A percentile compares a stretch with the other conserved stretches of the same genome.
Conservation (phyloP, 305 asterid species). For the Nicotiana rustica region DNA sequence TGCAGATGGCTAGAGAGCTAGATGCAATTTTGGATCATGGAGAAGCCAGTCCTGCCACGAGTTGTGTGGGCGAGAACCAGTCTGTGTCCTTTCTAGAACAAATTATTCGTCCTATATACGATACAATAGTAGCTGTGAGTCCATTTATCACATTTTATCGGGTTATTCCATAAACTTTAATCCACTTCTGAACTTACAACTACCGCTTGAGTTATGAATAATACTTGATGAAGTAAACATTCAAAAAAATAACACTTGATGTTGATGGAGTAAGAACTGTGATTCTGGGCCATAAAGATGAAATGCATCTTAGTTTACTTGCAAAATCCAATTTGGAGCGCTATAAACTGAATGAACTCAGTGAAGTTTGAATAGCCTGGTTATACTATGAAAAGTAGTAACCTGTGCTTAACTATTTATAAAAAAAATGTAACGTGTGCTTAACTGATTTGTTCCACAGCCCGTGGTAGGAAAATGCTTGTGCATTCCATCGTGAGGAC, state of each 20-base stretch:
- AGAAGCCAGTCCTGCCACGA: constrained; percentile 66
- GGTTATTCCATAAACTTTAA: not conserved
- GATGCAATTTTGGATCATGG: constrained; percentile 89
- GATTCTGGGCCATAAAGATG: not conserved
- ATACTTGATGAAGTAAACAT: constrained; percentile 5
- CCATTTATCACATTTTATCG: constrained; percentile 20
- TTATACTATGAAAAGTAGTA: not conserved
- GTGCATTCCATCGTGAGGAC: not conserved
- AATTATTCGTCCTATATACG: constrained; percentile 77
- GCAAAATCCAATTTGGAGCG: not conserved
- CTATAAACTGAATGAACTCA: constrained; percentile 11
- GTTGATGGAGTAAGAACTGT: constrained; percentile 13
- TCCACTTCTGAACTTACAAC: not conserved
- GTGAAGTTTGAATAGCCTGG: constrained; percentile 29
- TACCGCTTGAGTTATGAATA: constrained; percentile 4
- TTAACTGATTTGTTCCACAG: not conserved
- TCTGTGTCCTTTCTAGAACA: constrained; percentile 77
- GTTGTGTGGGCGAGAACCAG: constrained; percentile 64
- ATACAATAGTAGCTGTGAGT: constrained; percentile 61
- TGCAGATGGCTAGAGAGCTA: constrained; percentile 94
- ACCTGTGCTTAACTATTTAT: not conserved
- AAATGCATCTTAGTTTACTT: not conserved
- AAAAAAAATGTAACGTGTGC: not conserved
- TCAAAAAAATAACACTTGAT: no score
- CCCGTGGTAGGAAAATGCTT: not conserved